Percentiles rank a stretch among this genome's conserved stretches.
These are phyloP conservation scores for Thamnidium elegans DNA, from an alignment of 192 early-diverging fungal species.

Conservation along the genomic window DNA sequence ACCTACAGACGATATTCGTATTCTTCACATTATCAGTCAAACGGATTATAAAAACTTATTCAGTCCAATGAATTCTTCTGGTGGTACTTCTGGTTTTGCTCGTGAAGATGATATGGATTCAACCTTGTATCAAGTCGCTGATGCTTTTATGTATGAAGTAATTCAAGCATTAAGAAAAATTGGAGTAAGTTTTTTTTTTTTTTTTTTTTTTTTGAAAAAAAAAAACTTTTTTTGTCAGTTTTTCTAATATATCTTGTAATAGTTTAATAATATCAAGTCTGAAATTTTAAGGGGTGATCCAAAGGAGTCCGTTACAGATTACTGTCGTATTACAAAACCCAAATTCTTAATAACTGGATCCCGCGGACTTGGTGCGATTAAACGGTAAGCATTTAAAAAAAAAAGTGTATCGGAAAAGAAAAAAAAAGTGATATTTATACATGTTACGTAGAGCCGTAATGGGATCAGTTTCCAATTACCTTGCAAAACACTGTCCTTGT, in stretches of 20 bases:
- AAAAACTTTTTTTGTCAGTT: background rate
- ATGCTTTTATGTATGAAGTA: conserved; percentile 15
- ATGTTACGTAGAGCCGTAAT: conserved; percentile 8
- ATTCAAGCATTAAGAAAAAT: conserved; percentile 11
- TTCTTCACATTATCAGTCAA: conserved; percentile 24
- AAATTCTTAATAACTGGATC: conserved; percentile 12
- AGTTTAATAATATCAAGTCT: conserved; percentile 22
- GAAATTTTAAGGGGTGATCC: conserved; percentile 22
- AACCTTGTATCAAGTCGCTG: conserved; percentile 1
- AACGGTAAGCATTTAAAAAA: conserved; percentile 13
- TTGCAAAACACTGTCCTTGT: conserved; percentile 20
- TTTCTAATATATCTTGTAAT: background rate
- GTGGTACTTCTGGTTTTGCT: background rate
- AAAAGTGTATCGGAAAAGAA: too few species aligned
- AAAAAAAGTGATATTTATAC: background rate
- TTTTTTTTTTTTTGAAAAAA: too few species aligned
- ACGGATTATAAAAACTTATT: background rate
- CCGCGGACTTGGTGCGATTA: conserved; percentile 17
- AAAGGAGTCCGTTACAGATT: conserved; percentile 27
- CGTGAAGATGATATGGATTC: background rate
- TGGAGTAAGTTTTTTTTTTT: conserved; percentile 16
- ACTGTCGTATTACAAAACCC: conserved; percentile 10
- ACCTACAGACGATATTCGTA: conserved; percentile 21
- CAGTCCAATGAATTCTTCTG: background rate
- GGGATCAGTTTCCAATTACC: conserved; percentile 22